phyloP scores from a whole-genome alignment of 1,284 basidiomycete genomes.

The Trichosporon faecale region DNA sequence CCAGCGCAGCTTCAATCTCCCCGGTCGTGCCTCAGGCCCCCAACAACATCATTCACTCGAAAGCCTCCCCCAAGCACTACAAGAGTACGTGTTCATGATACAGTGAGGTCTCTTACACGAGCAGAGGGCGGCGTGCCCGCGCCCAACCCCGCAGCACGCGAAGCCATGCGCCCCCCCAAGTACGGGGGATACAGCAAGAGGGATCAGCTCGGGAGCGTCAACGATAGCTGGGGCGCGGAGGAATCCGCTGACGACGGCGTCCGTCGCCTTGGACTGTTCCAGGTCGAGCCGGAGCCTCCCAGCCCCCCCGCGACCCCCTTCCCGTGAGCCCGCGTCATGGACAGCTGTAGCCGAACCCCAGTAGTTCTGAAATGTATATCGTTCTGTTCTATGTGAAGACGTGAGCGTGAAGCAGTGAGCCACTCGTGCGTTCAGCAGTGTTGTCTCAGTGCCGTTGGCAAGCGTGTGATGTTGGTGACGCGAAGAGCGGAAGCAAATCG shows the following conservation, averaged over 20 bases:
- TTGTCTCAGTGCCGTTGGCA: too few species aligned
- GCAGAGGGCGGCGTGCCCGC: not conserved
- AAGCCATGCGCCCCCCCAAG: constrained; percentile 27
- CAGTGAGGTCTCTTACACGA: not conserved
- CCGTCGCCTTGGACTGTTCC: constrained; percentile 33
- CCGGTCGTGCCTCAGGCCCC: not conserved
- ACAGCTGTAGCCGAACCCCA: not conserved
- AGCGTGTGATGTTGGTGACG: not conserved
- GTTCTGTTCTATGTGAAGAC: too few species aligned
- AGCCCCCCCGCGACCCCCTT: not conserved
- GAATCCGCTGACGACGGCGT: constrained; percentile 26
- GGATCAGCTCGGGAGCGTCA: constrained; percentile 37
- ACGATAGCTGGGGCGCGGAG: constrained; percentile 37
- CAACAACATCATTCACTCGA: not conserved
- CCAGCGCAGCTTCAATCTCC: not conserved
- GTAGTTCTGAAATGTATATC: not conserved
- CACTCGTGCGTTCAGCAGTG: too few species aligned
- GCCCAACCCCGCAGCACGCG: constrained; percentile 16
- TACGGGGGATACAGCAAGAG: constrained; percentile 41
- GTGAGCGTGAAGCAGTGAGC: too few species aligned
- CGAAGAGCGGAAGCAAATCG: not conserved
- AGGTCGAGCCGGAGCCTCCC: constrained; percentile 20
- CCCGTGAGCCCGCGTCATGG: not conserved
- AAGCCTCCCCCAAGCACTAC: not conserved
- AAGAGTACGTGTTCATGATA: not conserved